phyloP scores from a whole-genome alignment of 2,329 filamentous ascomycete species.

The Hypoxylon sp. region DNA sequence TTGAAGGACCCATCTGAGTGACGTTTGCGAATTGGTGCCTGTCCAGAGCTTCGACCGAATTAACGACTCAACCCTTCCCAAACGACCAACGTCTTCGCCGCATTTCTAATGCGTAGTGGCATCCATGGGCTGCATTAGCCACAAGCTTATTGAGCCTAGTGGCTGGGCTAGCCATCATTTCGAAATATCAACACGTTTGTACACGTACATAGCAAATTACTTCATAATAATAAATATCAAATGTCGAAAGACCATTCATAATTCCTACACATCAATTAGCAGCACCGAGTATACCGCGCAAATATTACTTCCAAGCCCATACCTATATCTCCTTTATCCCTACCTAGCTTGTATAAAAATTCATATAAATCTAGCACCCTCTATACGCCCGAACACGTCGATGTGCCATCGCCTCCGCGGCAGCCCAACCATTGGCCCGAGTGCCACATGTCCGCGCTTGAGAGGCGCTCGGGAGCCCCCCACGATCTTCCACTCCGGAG shows the following conservation, averaged over 20 bases:
- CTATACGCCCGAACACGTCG: conserved; percentile 36
- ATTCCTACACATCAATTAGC: conserved; percentile 7
- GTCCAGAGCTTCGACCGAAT: conserved; percentile 39
- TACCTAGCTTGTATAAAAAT: conserved; percentile 17
- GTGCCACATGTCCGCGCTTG: conserved; percentile 45
- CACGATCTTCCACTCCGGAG: conserved; percentile 1
- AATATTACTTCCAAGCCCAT: not conserved
- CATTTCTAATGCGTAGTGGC: conserved; percentile 35
- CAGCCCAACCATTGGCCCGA: conserved; percentile 33
- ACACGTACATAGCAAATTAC: no score
- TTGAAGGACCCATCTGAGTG: conserved; percentile 44
- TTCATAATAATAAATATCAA: not conserved
- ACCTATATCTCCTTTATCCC: not conserved
- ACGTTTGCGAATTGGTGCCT: conserved; percentile 56
- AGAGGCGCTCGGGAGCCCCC: conserved; percentile 22
- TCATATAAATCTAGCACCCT: conserved; percentile 15
- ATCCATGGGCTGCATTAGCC: conserved; percentile 17
- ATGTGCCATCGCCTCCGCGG: conserved; percentile 27
- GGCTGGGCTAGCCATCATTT: no score
- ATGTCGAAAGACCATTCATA: not conserved
- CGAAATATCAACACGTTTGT: no score
- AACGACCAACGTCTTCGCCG: conserved; percentile 24
- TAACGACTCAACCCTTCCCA: conserved; percentile 9
- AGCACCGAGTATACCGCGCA: not conserved
- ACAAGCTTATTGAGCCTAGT: conserved; percentile 2